Evolutionary conservation across 495 filamentous ascomycete species (phyloP).

Genomic region (Penicillium taxi): DNA sequence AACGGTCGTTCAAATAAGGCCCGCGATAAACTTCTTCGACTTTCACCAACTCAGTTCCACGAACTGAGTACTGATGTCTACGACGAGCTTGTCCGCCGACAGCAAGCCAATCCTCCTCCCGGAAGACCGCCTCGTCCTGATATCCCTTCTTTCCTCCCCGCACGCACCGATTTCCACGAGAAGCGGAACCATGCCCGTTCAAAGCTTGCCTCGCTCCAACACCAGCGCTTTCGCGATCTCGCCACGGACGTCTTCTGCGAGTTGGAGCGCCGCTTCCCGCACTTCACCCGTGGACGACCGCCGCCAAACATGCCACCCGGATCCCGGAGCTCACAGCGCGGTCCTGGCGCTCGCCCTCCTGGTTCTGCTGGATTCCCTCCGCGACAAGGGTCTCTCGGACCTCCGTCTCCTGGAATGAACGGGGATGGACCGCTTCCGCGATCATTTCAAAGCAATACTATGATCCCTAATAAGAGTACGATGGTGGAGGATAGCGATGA

Average conservation of each 20-base stretch:
- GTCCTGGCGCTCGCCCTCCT: slow-evolving; percentile 27
- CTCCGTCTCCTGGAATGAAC: slow-evolving; percentile 34
- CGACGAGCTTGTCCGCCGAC: slow-evolving; percentile 84
- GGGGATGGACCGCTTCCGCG: slow-evolving; percentile 65
- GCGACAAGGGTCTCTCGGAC: slow-evolving; percentile 39
- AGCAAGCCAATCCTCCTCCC: slow-evolving; percentile 53
- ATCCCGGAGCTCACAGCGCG: slow-evolving; percentile 34
- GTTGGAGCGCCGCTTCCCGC: slow-evolving; percentile 80
- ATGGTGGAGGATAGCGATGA: slow-evolving; percentile 97
- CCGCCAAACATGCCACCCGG: slow-evolving; percentile 39
- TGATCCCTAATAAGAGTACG: slow-evolving; percentile 94
- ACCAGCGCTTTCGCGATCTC: slow-evolving; percentile 77
- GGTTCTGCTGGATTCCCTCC: slow-evolving; percentile 41
- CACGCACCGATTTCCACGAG: slow-evolving; percentile 83
- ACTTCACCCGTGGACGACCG: slow-evolving; percentile 51
- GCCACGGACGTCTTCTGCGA: slow-evolving; percentile 96
- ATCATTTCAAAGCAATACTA: slow-evolving; percentile 90
- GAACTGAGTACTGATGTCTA: slow-evolving; percentile 97
- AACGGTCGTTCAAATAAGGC: slow-evolving; percentile 75
- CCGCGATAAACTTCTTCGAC: slow-evolving; percentile 80
- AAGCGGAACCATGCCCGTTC: slow-evolving; percentile 95
- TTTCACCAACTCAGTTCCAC: slow-evolving; percentile 88
- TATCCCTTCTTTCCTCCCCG: slow-evolving; percentile 63
- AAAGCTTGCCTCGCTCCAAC: slow-evolving; percentile 81
- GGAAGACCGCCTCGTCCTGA: slow-evolving; percentile 44